These are phyloP conservation scores for Somion occarium DNA, from an alignment of 1,284 basidiomycete species.

Conservation along the genomic window DNA sequence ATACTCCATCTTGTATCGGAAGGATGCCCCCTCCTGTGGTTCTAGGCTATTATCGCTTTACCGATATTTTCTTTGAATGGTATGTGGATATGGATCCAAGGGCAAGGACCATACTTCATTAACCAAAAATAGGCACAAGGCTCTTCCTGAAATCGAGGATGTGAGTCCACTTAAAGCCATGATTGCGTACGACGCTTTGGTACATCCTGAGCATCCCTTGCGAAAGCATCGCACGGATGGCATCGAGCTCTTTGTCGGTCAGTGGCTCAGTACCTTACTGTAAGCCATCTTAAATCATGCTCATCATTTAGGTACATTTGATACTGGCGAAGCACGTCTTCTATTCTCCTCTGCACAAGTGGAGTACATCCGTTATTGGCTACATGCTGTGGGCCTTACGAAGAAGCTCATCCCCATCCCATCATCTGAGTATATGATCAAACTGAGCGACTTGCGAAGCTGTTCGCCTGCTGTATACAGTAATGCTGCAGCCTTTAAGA, in stretches of 20 bases:
- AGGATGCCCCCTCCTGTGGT: constrained; percentile 24
- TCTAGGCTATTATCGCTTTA: constrained; percentile 74
- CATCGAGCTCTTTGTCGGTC: constrained; percentile 70
- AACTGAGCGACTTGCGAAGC: constrained; percentile 45
- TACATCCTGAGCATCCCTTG: constrained; percentile 71
- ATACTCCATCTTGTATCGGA: too few relatives aligned
- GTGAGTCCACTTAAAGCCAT: constrained; percentile 64
- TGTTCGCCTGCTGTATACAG: constrained; percentile 55
- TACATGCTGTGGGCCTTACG: constrained; percentile 70
- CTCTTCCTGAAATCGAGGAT: constrained; percentile 44
- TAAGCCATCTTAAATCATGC: not conserved
- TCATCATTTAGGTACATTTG: constrained; percentile 43
- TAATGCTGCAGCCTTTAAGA: constrained; percentile 48
- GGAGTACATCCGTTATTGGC: constrained; percentile 82
- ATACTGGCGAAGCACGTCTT: constrained; percentile 63
- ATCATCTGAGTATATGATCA: constrained; percentile 66
- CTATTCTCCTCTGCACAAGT: constrained; percentile 80
- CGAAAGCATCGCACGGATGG: constrained; percentile 56
- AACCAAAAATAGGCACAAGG: constrained; percentile 34
- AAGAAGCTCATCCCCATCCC: constrained; percentile 62
- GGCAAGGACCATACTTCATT: constrained; percentile 2
- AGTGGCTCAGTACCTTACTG: constrained; percentile 11
- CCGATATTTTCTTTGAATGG: constrained; percentile 77
- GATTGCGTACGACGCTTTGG: constrained; percentile 59
- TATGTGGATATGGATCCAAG: constrained; percentile 19